phyloP scores from a whole-genome alignment of 1,284 basidiomycete species.

The Inonotus obliquus region DNA sequence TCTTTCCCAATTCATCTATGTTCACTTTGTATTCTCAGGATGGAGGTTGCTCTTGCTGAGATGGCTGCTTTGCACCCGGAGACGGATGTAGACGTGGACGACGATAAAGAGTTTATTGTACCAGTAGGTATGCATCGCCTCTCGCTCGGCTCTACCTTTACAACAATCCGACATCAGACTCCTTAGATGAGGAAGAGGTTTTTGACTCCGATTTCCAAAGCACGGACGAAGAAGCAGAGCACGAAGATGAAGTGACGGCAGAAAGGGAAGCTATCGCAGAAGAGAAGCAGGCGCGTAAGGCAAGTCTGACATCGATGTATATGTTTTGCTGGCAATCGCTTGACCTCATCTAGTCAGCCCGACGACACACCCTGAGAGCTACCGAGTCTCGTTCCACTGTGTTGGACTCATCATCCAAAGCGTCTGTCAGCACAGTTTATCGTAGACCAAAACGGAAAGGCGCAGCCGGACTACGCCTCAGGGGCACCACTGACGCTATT shows the following conservation, averaged over 20 bases:
- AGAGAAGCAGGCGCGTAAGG: slow-evolving; percentile 55
- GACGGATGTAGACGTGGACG: slow-evolving; percentile 50
- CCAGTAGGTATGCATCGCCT: slow-evolving; percentile 43
- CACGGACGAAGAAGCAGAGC: slow-evolving; percentile 66
- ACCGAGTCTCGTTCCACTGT: slow-evolving; percentile 38
- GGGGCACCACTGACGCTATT: slow-evolving; percentile 34
- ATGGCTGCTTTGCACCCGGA: slow-evolving; percentile 49
- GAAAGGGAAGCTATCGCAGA: slow-evolving; percentile 58
- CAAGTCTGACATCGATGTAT: slow-evolving; percentile 23
- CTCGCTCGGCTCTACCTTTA: not conserved
- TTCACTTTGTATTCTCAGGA: slow-evolving; percentile 35
- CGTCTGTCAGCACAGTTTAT: slow-evolving; percentile 55
- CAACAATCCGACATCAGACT: not conserved
- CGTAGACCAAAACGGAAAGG: slow-evolving; percentile 25
- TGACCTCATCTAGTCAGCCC: not conserved
- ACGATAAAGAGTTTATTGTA: slow-evolving; percentile 65
- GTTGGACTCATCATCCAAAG: slow-evolving; percentile 27
- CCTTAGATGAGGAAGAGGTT: slow-evolving; percentile 68
- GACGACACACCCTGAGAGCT: slow-evolving; percentile 46
- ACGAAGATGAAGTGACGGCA: slow-evolving; percentile 47
- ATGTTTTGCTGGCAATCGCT: not conserved
- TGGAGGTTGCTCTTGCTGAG: slow-evolving; percentile 71
- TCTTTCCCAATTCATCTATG: slow-evolving; percentile 13
- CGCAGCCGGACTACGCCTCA: slow-evolving; percentile 40
- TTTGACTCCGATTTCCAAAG: slow-evolving; percentile 80